Evolutionary conservation across 148 eudicot species (phyloP), one percentile per base, ranked within the genome.

Genomic region (Polygonum maritimum): DNA sequence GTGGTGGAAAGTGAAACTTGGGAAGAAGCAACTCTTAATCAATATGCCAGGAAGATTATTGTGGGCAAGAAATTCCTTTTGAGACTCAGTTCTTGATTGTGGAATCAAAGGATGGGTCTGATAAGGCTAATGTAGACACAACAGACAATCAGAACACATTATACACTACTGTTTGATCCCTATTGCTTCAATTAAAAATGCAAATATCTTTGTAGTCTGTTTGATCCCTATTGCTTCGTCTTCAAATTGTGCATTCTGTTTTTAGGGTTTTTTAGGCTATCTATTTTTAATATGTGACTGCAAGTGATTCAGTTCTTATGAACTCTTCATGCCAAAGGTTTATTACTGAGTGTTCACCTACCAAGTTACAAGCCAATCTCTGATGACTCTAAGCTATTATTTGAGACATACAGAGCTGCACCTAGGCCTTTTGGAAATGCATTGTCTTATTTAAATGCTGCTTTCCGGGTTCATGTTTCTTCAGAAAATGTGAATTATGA

Each of bases 341-440:
- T 92, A 57, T 86, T 95, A 45, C 74, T 88, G 71, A 84, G 89
- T 84, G 79, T 92, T 57, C 81, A 84, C 69, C 86, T 95, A 69
- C 98, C 98, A 39, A 67, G 44, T 52, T 81, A 78, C 82, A 67
- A 79, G 72, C 76, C 85, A 55, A 40, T 40, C 48, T 75, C 39
- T 71, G 69, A 76, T 39, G 69, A 73, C 57, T 76, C 84, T 47
- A 84, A 82, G 75, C 76, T 90, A 76, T 35, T 87, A 62, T 95
- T 90, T 83, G 87, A 92, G 77, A 85, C 94, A 63, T 95, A 89
- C 75, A 87, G 98, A 76, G 96, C 98, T 74, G 78, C 98, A 48
- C 91, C 94, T 62, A 90, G 98, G 51, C 96, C 97, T 41, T 76
- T 89, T 16, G 98, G 98, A 54, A 95, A 89, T 79, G 90, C 97